Conservation (phyloP, 768 basidiomycete species). For the Podaxis rugospora region DNA sequence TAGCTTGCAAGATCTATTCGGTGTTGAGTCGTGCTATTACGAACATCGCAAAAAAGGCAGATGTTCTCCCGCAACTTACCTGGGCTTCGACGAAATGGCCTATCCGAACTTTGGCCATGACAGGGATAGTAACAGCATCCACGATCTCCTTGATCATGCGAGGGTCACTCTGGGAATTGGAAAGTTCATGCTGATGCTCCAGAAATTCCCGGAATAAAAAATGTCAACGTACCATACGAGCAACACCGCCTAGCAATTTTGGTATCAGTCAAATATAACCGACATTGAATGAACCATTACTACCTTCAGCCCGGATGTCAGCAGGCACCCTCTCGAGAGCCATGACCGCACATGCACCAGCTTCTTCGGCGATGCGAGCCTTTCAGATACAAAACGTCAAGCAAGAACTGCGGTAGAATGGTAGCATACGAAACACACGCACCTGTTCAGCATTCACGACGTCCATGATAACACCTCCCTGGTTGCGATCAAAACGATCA, state of each 20-base stretch:
- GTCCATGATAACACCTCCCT: constrained; percentile 95
- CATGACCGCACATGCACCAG: constrained; percentile 98
- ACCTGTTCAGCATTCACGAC: constrained; percentile 74
- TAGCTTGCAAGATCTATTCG: constrained; percentile 79
- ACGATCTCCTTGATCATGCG: constrained; percentile 96
- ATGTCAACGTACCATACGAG: constrained; percentile 73
- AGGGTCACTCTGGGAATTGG: constrained; percentile 70
- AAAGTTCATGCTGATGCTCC: constrained; percentile 16
- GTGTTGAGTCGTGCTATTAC: not conserved
- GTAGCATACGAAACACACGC: constrained; percentile 11
- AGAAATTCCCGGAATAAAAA: not conserved
- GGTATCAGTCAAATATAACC: constrained; percentile 5
- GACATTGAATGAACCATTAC: not conserved
- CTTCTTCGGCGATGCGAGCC: constrained; percentile 96
- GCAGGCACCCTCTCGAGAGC: constrained; percentile 93
- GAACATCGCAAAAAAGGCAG: not conserved
- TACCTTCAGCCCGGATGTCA: constrained; percentile 81
- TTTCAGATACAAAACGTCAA: constrained; percentile 27
- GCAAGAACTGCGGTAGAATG: constrained; percentile 10
- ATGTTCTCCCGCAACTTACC: constrained; percentile 33
- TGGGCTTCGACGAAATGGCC: constrained; percentile 98
- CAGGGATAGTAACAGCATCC: constrained; percentile 91
- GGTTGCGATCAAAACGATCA: constrained; percentile 11
- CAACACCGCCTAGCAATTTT: constrained; percentile 65
- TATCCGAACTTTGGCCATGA: constrained; percentile 95